Percentiles rank a stretch among this genome's conserved stretches.
phyloP scores from a whole-genome alignment of 2,329 filamentous ascomycete genomes.

The Chalaropsis ovoidea region DNA sequence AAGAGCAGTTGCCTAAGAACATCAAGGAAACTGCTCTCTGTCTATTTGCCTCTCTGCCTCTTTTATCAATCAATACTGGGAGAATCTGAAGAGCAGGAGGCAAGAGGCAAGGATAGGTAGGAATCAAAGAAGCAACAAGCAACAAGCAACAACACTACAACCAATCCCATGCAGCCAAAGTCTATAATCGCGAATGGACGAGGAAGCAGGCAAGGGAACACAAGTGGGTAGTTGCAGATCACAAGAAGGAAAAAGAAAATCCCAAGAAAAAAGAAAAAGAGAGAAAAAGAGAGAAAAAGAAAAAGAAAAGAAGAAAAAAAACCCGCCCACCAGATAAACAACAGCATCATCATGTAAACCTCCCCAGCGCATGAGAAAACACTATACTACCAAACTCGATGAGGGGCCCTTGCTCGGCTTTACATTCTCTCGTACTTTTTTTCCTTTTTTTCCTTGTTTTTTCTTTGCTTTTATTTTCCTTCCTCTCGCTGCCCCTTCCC shows the following conservation, averaged over 20 bases:
- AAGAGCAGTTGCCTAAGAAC: too few relatives aligned
- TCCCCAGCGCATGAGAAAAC: too few relatives aligned
- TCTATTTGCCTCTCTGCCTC: too few relatives aligned
- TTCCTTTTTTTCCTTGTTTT: too few relatives aligned
- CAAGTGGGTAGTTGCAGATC: neutral
- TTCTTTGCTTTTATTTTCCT: too few relatives aligned
- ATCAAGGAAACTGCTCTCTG: too few relatives aligned
- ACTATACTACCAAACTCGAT: too few relatives aligned
- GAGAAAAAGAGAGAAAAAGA: neutral
- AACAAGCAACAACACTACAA: neutral
- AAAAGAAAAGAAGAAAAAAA: neutral
- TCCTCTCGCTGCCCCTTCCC: too few relatives aligned
- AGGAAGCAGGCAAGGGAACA: neutral
- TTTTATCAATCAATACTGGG: too few relatives aligned
- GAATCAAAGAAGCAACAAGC: neutral
- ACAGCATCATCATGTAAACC: neutral
- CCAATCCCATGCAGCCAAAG: neutral
- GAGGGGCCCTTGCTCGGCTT: too few relatives aligned
- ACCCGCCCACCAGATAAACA: neutral
- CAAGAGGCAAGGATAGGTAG: neutral
- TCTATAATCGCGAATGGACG: neutral
- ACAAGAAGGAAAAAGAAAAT: neutral
- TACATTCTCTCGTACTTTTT: too few relatives aligned
- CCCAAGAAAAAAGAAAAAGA: neutral
- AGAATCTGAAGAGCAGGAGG: too few relatives aligned